Evolutionary conservation across 129 eudicot genomes (phyloP).

Genomic region (Centrapalus pauciflorus): DNA sequence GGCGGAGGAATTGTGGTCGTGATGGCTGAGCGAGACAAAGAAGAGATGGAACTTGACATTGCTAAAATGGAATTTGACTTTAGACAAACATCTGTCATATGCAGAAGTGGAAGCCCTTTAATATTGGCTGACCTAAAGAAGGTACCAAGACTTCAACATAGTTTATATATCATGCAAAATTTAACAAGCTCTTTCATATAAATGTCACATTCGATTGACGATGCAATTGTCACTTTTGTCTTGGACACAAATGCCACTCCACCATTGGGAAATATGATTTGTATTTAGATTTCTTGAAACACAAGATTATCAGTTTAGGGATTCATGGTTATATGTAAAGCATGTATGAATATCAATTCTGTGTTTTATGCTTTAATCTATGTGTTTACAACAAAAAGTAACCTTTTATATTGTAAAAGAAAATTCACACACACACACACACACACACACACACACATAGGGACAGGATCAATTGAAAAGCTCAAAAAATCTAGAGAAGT

Average conservation of each 20-base stretch:
- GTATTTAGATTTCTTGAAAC: neutral
- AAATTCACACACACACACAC: too few species aligned
- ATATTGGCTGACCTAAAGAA: conserved; percentile 81
- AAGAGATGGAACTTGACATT: conserved; percentile 88
- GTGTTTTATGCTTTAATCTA: too few species aligned
- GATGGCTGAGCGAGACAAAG: conserved; percentile 91
- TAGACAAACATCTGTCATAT: conserved; percentile 80
- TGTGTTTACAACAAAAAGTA: too few species aligned
- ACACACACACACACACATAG: too few species aligned
- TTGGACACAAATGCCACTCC: neutral
- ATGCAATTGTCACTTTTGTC: neutral
- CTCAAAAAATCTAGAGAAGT: too few species aligned
- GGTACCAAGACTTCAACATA: conserved; percentile 27
- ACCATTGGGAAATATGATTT: neutral
- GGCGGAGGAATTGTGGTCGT: conserved; percentile 89
- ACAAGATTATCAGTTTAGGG: too few species aligned
- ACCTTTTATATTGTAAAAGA: too few species aligned
- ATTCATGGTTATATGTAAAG: too few species aligned
- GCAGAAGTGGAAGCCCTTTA: conserved; percentile 91
- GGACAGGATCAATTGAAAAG: too few species aligned
- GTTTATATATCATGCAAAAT: neutral
- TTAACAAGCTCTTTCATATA: neutral
- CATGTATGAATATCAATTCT: too few species aligned
- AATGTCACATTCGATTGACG: neutral
- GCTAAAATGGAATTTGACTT: conserved; percentile 89